Evolutionary conservation across 345 rosid genomes (phyloP).

Genomic region (Gossypium raimondii): DNA sequence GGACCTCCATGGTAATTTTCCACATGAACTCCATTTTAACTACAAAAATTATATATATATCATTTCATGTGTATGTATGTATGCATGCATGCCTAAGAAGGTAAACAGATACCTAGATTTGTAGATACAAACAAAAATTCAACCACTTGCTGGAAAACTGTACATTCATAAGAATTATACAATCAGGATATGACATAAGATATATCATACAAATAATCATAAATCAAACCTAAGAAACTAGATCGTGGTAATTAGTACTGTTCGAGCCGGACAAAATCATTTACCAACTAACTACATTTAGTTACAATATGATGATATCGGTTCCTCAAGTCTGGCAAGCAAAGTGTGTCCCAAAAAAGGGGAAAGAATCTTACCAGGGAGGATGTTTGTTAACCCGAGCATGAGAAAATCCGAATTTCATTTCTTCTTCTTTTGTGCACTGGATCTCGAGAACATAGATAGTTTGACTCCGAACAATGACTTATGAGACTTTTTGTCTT

Average conservation of each 20-base stretch:
- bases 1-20: no score
- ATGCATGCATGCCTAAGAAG: neutral
- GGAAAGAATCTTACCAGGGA: slow-evolving; percentile 23
- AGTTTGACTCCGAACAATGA: slow-evolving; percentile 30
- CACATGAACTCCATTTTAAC: no score
- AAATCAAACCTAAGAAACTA: slow-evolving; percentile 11
- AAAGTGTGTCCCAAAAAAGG: slow-evolving; percentile 13
- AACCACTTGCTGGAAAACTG: slow-evolving; percentile 10
- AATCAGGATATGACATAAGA: slow-evolving; percentile 10
- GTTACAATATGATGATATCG: neutral
- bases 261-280: neutral
- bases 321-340: slow-evolving; percentile 11
- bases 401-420: slow-evolving; percentile 16
- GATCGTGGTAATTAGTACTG: slow-evolving; percentile 6
- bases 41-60: no score
- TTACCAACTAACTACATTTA: slow-evolving; percentile 16
- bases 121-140: neutral
- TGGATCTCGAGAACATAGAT: slow-evolving; percentile 21
- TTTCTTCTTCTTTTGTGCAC: slow-evolving; percentile 34
- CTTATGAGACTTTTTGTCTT: slow-evolving; percentile 39
- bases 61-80: no score
- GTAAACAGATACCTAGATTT: neutral
- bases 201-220: slow-evolving; percentile 14
- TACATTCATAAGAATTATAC: slow-evolving; percentile 19
- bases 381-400: slow-evolving; percentile 9